Evolutionary conservation across 371 early-diverging fungal genomes (phyloP).

Genomic region (Blakeslea trispora): DNA sequence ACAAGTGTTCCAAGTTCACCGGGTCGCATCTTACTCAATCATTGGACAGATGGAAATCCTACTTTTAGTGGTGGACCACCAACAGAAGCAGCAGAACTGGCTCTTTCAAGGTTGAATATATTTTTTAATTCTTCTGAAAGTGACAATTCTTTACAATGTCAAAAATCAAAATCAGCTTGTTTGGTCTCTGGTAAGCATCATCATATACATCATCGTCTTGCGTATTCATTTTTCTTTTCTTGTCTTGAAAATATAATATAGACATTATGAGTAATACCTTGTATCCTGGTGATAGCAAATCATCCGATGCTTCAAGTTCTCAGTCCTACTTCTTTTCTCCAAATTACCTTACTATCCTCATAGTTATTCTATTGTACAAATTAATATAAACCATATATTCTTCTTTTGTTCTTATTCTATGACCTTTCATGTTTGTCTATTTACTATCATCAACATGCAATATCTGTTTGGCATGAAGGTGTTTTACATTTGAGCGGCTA

Average conservation of each 20-base stretch:
- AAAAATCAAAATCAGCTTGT: constrained; percentile 20
- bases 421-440: too few relatives aligned
- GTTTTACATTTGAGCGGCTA: too few relatives aligned
- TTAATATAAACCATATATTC: not conserved
- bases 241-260: constrained; percentile 2
- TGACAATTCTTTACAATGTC: constrained; percentile 3
- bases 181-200: constrained; percentile 29
- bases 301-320: too few relatives aligned
- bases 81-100: constrained; percentile 23
- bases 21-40: constrained; percentile 41
- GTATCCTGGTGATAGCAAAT: constrained; percentile 10
- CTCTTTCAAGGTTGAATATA: constrained; percentile 36
- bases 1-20: constrained; percentile 37
- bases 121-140: constrained; percentile 45
- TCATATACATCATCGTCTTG: too few relatives aligned
- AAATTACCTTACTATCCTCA: too few relatives aligned
- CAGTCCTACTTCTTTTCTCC: too few relatives aligned
- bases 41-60: constrained; percentile 54
- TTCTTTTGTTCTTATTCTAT: too few relatives aligned
- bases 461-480: too few relatives aligned
- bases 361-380: too few relatives aligned
- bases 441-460: too few relatives aligned
- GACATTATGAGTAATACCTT: constrained; percentile 27
- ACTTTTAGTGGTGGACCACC: constrained; percentile 40
- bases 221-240: not conserved